Evolutionary conservation across 75 land plant species (phyloP).

Genomic region (Gnetum montanum): DNA sequence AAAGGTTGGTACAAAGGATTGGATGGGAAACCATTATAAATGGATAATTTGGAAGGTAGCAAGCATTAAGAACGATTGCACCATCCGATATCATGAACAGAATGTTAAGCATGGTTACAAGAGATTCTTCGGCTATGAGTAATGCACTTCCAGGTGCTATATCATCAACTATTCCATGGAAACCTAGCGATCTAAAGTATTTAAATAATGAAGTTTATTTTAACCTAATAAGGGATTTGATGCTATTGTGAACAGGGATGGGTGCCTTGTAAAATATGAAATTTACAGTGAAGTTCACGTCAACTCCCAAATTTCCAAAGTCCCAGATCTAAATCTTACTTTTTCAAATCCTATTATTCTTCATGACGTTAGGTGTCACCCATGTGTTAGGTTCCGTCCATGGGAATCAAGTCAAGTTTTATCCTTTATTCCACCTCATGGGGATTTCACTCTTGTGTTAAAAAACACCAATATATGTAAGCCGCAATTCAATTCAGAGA

Average conservation of each 20-base stretch:
- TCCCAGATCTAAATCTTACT: constrained; percentile 79
- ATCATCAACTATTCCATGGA: constrained; percentile 83
- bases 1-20: too few species aligned
- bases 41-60: too few species aligned
- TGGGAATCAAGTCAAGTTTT: constrained; percentile 82
- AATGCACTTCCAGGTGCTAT: constrained; percentile 79
- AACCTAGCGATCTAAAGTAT: constrained; percentile 58
- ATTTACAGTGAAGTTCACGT: constrained; percentile 89
- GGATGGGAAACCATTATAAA: too few species aligned
- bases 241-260: constrained; percentile 80
- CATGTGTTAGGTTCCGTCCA: constrained; percentile 81
- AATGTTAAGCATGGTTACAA: constrained; percentile 88
- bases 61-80: constrained; percentile 86
- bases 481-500: constrained; percentile 78
- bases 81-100: constrained; percentile 89
- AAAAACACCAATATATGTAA: constrained; percentile 77
- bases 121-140: constrained; percentile 63
- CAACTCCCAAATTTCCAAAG: constrained; percentile 67
- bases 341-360: constrained; percentile 84
- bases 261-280: constrained; percentile 72
- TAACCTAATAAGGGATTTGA: constrained; percentile 92
- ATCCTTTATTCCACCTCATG: constrained; percentile 96
- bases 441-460: constrained; percentile 95
- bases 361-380: constrained; percentile 87
- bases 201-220: constrained; percentile 89